Base-by-base conservation (phyloP, 768 basidiomycete species). In the Suillus lakei region DNA sequence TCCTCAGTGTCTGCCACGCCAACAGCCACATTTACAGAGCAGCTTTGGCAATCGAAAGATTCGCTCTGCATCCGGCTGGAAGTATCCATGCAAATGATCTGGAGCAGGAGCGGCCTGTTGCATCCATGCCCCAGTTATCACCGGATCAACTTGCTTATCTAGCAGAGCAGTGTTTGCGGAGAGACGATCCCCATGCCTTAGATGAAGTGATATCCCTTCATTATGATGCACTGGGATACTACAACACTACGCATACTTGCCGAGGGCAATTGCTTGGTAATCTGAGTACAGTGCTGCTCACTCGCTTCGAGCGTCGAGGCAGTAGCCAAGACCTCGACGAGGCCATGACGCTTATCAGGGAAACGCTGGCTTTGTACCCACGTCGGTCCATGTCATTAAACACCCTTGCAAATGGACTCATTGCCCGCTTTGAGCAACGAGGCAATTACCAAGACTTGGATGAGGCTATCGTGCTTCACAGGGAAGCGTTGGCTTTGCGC, bases 401-500 rank as follows among this genome's bases (percentile, higher is more conserved):
- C 10, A 36, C 2, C 36, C 36, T 36, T 36, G 36, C 9, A 2
- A 36, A 36, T 36, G 36, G 8, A 12, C 36, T 36, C 9, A 9
- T 2, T 9, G 10, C 36, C 36, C 36, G 36, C 36, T 36, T 36
- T 9, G 2, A 2, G 9, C 36, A 36, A 5, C 36, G 9, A 12
- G 36, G 36, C 36, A 7, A 10, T 36, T 5, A 36, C 36, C 6
- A 36, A 36, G 36, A 38, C 36, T 12, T 38, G 36, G 36, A 38
- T 12, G 36, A 38, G 1, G 36, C 36, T 12, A 38, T 72, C n/a
- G 9, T 36, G 28, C 38, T 64, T 38, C 55, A 58, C 39, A 56
- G 54, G 60, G 61, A 68, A 48, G 67, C 63, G 10, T 44, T 72
- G 15, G 32, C 53, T 36, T 63, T 71, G 26, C n/a, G 26, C 16